Evolutionary conservation across 768 basidiomycete genomes (phyloP).

Genomic region (Tricholoma matsutake): DNA sequence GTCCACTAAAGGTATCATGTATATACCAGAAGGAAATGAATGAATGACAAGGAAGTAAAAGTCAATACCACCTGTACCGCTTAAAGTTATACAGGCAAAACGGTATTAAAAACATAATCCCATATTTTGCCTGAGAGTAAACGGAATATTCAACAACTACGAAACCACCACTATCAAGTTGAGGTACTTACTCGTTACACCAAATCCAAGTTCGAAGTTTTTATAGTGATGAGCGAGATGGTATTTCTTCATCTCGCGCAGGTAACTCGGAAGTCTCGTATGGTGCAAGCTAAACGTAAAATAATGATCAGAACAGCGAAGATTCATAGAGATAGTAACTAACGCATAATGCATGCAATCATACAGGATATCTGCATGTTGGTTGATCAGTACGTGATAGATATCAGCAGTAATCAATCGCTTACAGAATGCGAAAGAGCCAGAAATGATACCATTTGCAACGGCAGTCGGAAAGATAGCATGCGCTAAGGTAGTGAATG

Average conservation of each 20-base stretch:
- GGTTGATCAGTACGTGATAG: not conserved
- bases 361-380: conserved; percentile 66
- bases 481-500: conserved; percentile 87
- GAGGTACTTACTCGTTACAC: conserved; percentile 75
- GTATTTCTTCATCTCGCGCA: conserved; percentile 94
- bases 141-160: not conserved
- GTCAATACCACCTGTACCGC: not conserved
- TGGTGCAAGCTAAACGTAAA: conserved; percentile 64
- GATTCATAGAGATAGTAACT: conserved; percentile 24
- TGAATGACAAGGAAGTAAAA: not conserved
- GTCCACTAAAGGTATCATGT: not conserved
- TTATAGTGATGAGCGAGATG: conserved; percentile 98
- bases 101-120: conserved; percentile 90
- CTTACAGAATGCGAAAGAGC: conserved; percentile 75
- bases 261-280: conserved; percentile 78
- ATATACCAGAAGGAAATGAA: not conserved
- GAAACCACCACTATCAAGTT: not conserved
- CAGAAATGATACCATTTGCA: conserved; percentile 91
- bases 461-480: conserved; percentile 75
- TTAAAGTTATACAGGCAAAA: conserved; percentile 62
- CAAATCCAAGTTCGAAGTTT: conserved; percentile 96
- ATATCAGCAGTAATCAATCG: conserved; percentile 8
- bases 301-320: conserved; percentile 1
- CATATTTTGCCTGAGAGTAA: conserved; percentile 73
- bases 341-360: conserved; percentile 93